Conservation (phyloP, 2,329 filamentous ascomycete species). For the Aspergillus fijiensis region DNA sequence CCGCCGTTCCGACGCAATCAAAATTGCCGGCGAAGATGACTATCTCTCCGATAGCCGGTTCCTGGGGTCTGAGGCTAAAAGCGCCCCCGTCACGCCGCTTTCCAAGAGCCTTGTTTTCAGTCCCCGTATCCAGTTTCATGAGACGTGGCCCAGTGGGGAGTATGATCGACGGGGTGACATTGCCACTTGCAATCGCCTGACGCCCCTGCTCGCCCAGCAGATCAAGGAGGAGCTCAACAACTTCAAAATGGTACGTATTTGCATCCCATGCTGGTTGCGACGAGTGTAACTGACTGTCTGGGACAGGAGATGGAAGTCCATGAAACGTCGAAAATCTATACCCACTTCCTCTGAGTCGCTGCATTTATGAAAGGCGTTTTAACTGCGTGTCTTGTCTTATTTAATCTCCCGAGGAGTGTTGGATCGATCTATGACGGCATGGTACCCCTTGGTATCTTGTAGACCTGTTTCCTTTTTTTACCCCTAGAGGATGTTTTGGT, state of each 20-base stretch:
- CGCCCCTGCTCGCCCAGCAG: slow-evolving; percentile 94
- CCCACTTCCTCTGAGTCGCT: slow-evolving; percentile 88
- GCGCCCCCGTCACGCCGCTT: slow-evolving; percentile 71
- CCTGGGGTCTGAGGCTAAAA: slow-evolving; percentile 69
- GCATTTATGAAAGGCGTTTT: slow-evolving; percentile 33
- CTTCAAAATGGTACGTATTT: slow-evolving; percentile 83
- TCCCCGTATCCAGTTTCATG: slow-evolving; percentile 88
- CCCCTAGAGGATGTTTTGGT: slow-evolving; percentile 22
- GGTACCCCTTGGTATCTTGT: slow-evolving; percentile 24
- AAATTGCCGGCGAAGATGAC: slow-evolving; percentile 82
- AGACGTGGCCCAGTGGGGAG: slow-evolving; percentile 93
- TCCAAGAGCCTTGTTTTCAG: slow-evolving; percentile 71
- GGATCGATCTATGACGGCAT: slow-evolving; percentile 24
- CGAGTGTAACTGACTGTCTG: slow-evolving; percentile 40
- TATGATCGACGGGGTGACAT: slow-evolving; percentile 96
- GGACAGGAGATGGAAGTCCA: slow-evolving; percentile 98
- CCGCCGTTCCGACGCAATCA: slow-evolving; percentile 66
- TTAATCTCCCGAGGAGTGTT: slow-evolving; percentile 22
- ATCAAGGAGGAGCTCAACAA: slow-evolving; percentile 99
- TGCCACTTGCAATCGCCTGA: slow-evolving; percentile 95
- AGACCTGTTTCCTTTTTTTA: slow-evolving; percentile 23
- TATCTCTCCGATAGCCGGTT: slow-evolving; percentile 77
- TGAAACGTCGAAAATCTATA: slow-evolving; percentile 98
- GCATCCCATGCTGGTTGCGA: no score
- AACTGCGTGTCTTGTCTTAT: slow-evolving; percentile 18